These are phyloP conservation scores for Paecilomyces variotii DNA, from an alignment of 2,329 filamentous ascomycete species.

Conservation along the genomic window DNA sequence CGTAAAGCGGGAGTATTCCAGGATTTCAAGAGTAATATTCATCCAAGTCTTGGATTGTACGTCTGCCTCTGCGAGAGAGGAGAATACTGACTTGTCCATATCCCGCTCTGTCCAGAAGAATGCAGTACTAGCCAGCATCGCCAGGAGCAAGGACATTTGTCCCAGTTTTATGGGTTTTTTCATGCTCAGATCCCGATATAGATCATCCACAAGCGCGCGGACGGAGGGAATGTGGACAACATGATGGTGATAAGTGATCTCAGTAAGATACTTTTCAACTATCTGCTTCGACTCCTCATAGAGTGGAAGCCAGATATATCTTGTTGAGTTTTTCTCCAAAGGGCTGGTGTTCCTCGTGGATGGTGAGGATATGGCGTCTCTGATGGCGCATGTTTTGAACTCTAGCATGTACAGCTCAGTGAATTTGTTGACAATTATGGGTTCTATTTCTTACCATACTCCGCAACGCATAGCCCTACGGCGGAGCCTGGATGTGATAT, in stretches of 20 bases:
- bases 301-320: slow-evolving; percentile 27
- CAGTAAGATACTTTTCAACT: slow-evolving; percentile 23
- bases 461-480: no score
- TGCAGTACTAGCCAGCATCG: slow-evolving; percentile 24
- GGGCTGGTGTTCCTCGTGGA: no score
- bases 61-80: slow-evolving; percentile 16
- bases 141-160: slow-evolving; percentile 21
- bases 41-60: slow-evolving; percentile 21
- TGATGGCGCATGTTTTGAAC: not conserved
- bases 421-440: no score
- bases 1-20: slow-evolving; percentile 19
- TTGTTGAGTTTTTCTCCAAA: slow-evolving; percentile 2
- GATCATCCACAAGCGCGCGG: slow-evolving; percentile 15
- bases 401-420: no score
- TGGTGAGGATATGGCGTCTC: not conserved
- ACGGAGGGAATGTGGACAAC: slow-evolving; percentile 25
- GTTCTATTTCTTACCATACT: no score
- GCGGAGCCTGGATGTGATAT: no score
- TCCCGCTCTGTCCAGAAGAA: slow-evolving; percentile 22
- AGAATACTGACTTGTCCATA: slow-evolving; percentile 8
- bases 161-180: slow-evolving; percentile 15
- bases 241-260: slow-evolving; percentile 28
- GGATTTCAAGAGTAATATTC: slow-evolving; percentile 21
- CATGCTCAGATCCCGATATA: slow-evolving; percentile 18
- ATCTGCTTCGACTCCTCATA: slow-evolving; percentile 25